Evolutionary conservation across 2,329 filamentous ascomycete genomes (phyloP).

Genomic region (Helicocarpus griseus): DNA sequence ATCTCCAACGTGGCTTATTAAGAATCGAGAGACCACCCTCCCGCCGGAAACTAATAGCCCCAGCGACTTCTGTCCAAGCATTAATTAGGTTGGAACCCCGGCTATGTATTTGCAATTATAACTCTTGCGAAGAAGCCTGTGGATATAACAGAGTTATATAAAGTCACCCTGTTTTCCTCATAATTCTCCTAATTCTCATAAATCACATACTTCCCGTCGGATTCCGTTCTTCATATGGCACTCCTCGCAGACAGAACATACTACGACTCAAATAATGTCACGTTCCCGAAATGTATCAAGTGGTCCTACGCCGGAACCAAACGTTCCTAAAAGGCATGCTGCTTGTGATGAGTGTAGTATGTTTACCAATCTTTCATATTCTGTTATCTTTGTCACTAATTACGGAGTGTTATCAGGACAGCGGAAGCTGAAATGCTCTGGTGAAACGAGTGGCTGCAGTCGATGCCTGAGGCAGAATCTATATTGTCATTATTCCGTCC

Average conservation of each 20-base stretch:
- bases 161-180: not conserved
- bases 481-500: slow-evolving; percentile 36
- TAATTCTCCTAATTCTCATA: too few species aligned
- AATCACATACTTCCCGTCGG: too few species aligned
- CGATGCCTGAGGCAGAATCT: slow-evolving; percentile 35
- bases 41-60: not conserved
- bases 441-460: slow-evolving; percentile 32
- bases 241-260: not conserved
- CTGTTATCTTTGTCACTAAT: slow-evolving; percentile 1
- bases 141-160: not conserved
- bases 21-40: not conserved
- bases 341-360: slow-evolving; percentile 42
- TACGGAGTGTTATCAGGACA: slow-evolving; percentile 27
- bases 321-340: slow-evolving; percentile 32
- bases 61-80: not conserved
- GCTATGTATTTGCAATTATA: not conserved
- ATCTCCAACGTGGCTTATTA: not conserved
- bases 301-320: slow-evolving; percentile 7
- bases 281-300: slow-evolving; percentile 6
- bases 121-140: not conserved
- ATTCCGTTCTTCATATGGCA: not conserved
- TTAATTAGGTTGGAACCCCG: not conserved
- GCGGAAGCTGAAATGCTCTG: slow-evolving; percentile 41
- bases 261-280: slow-evolving; percentile 8
- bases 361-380: slow-evolving; percentile 14